Percentiles rank a stretch among this genome's conserved stretches.
phyloP scores from a whole-genome alignment of 352 stramenopile species.

The Phytophthora agathidicida region DNA sequence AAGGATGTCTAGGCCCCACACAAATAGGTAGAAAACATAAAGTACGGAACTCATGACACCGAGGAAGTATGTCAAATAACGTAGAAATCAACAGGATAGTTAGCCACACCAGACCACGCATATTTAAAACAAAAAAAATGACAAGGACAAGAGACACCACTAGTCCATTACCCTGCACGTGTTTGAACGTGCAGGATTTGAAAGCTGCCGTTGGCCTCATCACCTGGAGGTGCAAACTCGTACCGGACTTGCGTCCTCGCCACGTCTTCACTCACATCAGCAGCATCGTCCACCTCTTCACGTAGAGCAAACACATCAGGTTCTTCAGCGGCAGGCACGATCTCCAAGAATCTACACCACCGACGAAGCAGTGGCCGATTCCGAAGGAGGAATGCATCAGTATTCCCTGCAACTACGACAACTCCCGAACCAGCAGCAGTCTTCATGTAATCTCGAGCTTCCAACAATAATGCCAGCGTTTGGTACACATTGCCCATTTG shows the following conservation, averaged over 20 bases:
- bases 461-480: conserved; percentile 60
- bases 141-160: background rate
- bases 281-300: conserved; percentile 31
- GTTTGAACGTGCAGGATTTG: conserved; percentile 41
- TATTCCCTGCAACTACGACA: conserved; percentile 40
- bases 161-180: conserved; percentile 1
- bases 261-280: conserved; percentile 10
- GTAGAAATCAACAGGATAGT: conserved; percentile 32
- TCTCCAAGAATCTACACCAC: conserved; percentile 63
- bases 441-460: conserved; percentile 60
- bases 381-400: conserved; percentile 45
- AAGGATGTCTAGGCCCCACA: conserved; percentile 4
- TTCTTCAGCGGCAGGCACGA: conserved; percentile 25
- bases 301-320: conserved; percentile 38
- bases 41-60: conserved; percentile 5
- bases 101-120: conserved; percentile 7
- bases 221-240: conserved; percentile 31
- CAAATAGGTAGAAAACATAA: conserved; percentile 32
- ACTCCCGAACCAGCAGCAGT: conserved; percentile 38
- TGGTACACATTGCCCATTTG: conserved; percentile 59
- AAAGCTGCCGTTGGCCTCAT: conserved; percentile 31
- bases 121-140: conserved; percentile 30
- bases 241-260: conserved; percentile 32
- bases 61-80: conserved; percentile 32
- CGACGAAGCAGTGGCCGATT: conserved; percentile 44